phyloP scores from a whole-genome alignment of 345 rosid genomes.

The Euphorbia tirucalli region DNA sequence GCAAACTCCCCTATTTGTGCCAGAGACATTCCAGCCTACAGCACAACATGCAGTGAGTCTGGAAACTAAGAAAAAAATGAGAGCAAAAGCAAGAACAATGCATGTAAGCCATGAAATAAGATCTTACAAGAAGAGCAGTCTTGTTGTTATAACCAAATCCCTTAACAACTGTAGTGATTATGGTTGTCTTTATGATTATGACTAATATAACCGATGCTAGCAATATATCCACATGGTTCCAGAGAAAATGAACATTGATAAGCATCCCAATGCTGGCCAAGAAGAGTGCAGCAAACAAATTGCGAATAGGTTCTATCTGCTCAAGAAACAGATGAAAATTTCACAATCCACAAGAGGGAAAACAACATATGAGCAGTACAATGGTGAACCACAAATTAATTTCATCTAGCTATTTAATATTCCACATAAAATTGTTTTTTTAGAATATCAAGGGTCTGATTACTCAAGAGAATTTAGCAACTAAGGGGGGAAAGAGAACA shows the following conservation, averaged over 20 bases:
- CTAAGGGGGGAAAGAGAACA: neutral
- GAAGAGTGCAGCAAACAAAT: conserved; percentile 90
- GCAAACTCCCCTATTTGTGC: conserved; percentile 99
- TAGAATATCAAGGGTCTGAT: neutral
- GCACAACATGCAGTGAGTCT: neutral
- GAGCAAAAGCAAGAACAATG: neutral
- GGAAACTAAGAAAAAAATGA: too few relatives aligned
- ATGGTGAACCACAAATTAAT: neutral
- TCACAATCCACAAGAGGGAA: neutral
- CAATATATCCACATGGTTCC: conserved; percentile 89
- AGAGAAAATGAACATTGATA: conserved; percentile 83
- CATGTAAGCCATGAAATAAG: neutral
- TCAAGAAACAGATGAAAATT: conserved; percentile 3
- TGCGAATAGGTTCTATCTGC: conserved; percentile 92
- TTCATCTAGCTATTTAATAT: neutral
- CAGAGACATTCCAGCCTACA: conserved; percentile 88
- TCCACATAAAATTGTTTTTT: neutral
- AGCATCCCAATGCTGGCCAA: conserved; percentile 94
- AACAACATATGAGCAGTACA: neutral
- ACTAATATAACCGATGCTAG: conserved; percentile 80
- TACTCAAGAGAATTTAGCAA: neutral
- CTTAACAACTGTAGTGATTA: conserved; percentile 66
- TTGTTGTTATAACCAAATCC: conserved; percentile 89
- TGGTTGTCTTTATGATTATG: conserved; percentile 65
- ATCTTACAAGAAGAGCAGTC: conserved; percentile 78